These are phyloP conservation scores for Colletotrichum sp. DNA, from an alignment of 2,329 filamentous ascomycete species.

Conservation along the genomic window DNA sequence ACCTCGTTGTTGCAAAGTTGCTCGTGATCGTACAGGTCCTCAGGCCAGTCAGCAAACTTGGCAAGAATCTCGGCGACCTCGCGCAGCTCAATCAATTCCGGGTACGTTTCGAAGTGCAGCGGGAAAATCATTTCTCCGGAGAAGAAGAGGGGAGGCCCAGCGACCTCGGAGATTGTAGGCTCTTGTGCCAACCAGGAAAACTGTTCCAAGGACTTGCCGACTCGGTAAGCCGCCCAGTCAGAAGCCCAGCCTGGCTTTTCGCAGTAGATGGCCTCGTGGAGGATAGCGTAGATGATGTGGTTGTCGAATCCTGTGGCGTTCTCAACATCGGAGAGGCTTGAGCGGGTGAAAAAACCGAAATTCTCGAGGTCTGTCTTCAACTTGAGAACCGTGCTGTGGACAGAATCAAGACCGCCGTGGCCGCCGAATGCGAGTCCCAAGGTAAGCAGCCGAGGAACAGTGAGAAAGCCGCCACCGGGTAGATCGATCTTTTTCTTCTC, in stretches of 20 bases:
- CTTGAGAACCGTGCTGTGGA: constrained; percentile 77
- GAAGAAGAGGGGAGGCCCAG: constrained; percentile 70
- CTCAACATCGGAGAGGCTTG: constrained; percentile 74
- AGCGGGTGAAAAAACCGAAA: constrained; percentile 77
- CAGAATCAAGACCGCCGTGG: constrained; percentile 76
- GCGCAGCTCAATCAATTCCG: constrained; percentile 73
- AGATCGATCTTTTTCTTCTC: constrained; percentile 60
- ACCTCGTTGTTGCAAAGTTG: constrained; percentile 80
- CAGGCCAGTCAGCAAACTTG: constrained; percentile 70
- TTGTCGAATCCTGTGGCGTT: constrained; percentile 72
- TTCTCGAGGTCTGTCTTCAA: constrained; percentile 75
- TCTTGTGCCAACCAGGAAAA: constrained; percentile 57
- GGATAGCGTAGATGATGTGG: constrained; percentile 80
- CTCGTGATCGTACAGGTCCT: constrained; percentile 73
- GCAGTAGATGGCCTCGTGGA: constrained; percentile 91
- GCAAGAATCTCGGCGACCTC: constrained; percentile 76
- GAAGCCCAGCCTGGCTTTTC: constrained; percentile 67
- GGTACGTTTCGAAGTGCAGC: constrained; percentile 82
- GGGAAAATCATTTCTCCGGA: constrained; percentile 93
- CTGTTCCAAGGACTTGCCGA: constrained; percentile 54
- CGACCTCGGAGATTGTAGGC: constrained; percentile 27
- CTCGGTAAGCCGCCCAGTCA: constrained; percentile 76
- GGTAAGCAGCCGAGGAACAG: constrained; percentile 75
- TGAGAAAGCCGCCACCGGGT: constrained; percentile 76
- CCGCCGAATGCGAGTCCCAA: constrained; percentile 80